Conservation (phyloP, 768 basidiomycete species). For the Clavaria fumosa region DNA sequence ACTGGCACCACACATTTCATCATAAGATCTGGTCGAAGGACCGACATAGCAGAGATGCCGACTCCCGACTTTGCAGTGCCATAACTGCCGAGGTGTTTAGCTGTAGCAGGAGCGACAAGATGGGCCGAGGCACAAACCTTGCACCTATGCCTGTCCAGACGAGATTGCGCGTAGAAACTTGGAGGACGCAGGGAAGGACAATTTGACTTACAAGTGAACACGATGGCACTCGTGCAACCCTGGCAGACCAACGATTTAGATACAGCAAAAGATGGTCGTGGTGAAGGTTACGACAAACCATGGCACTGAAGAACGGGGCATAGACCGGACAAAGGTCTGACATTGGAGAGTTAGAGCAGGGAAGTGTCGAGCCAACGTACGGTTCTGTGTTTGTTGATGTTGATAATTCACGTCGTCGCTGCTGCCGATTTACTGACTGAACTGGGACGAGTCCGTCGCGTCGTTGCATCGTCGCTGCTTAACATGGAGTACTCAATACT, state of each 20-base stretch:
- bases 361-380: constrained; percentile 82
- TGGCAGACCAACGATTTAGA: constrained; percentile 23
- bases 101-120: constrained; percentile 6
- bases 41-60: constrained; percentile 95
- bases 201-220: constrained; percentile 78
- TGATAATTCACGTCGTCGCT: no score
- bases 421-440: no score
- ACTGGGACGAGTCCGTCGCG: no score
- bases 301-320: constrained; percentile 95
- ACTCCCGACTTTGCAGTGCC: constrained; percentile 99
- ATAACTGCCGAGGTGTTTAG: constrained; percentile 42
- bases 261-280: no score
- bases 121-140: constrained; percentile 34
- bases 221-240: constrained; percentile 95
- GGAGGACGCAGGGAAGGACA: no score
- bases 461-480: no score
- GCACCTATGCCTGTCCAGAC: constrained; percentile 59
- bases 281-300: no score
- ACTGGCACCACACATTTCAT: constrained; percentile 97
- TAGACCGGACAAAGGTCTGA: constrained; percentile 86
- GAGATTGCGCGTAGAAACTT: no score
- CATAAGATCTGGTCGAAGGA: constrained; percentile 91
- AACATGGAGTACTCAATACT: no score
- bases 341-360: constrained; percentile 69
- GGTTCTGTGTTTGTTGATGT: no score